Evolutionary conservation across 108 stramenopile species (phyloP).

Genomic region (Skeletonema potamos): DNA sequence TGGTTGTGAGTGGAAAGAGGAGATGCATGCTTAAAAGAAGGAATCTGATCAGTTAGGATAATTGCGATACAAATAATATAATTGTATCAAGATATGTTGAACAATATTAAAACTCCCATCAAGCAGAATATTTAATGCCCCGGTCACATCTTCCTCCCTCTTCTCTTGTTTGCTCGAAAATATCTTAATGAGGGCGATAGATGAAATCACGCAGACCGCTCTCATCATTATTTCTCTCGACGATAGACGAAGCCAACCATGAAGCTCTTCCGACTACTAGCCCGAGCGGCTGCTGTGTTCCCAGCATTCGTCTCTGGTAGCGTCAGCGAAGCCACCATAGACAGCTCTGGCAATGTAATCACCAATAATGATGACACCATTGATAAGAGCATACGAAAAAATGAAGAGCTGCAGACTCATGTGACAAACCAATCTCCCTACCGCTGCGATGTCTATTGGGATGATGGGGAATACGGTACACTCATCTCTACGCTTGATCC

Average conservation of each 20-base stretch:
- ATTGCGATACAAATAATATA: too few species aligned
- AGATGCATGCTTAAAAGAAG: too few species aligned
- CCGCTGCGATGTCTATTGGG: constrained; percentile 62
- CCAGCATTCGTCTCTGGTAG: neutral
- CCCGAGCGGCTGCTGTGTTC: neutral
- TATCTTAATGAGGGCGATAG: too few species aligned
- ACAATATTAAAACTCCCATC: too few species aligned
- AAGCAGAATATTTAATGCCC: too few species aligned
- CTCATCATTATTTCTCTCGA: too few species aligned
- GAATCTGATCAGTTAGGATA: too few species aligned
- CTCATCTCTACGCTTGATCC: constrained; percentile 44
- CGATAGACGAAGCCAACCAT: neutral
- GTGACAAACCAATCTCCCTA: constrained; percentile 12
- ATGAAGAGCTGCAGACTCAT: neutral
- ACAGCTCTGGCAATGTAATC: neutral
- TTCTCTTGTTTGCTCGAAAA: too few species aligned
- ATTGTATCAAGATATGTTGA: too few species aligned
- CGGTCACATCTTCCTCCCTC: too few species aligned
- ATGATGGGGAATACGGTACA: constrained; percentile 55
- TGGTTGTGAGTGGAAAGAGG: neutral
- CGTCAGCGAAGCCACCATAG: neutral
- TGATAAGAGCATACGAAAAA: neutral
- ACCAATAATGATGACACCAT: neutral
- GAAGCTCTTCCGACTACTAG: neutral
- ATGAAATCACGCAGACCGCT: too few species aligned